A percentile compares a stretch with the other conserved stretches of the same genome.
Conservation (phyloP, 257 asterid species). For the Rhazya stricta region DNA sequence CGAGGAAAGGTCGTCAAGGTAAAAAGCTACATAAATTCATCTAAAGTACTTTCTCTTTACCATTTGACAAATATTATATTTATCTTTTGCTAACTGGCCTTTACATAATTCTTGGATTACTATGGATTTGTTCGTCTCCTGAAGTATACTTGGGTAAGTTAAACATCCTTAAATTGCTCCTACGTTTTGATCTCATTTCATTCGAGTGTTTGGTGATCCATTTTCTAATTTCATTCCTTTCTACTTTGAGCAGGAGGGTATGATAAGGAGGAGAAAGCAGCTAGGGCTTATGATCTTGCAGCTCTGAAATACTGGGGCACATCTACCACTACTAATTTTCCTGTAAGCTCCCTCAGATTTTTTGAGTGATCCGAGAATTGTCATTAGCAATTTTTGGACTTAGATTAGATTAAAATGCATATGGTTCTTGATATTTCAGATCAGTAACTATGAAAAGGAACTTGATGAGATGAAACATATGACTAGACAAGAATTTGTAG, state of each 20-base stretch:
- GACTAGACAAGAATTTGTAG: constrained; percentile 98
- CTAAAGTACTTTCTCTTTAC: neutral
- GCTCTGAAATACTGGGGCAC: constrained; percentile 96
- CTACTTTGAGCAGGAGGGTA: constrained; percentile 58
- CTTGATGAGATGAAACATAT: constrained; percentile 86
- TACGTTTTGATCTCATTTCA: neutral
- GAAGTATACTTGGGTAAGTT: constrained; percentile 77
- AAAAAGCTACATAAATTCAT: neutral
- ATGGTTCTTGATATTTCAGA: constrained; percentile 30
- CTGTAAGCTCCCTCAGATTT: constrained; percentile 30
- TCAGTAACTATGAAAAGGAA: constrained; percentile 85
- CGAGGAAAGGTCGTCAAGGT: constrained; percentile 98
- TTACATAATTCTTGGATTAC: constrained; percentile 1
- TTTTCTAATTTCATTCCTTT: neutral
- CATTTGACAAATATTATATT: neutral
- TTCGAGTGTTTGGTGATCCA: neutral
- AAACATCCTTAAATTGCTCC: neutral
- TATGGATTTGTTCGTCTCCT: constrained; percentile 6
- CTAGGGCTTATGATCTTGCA: constrained; percentile 89
- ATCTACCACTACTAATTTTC: constrained; percentile 88
- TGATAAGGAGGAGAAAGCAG: constrained; percentile 96
- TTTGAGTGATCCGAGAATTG: neutral
- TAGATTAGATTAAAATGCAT: neutral
- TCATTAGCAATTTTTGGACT: neutral
- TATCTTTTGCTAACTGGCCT: neutral